phyloP scores from a whole-genome alignment of 2,329 filamentous ascomycete genomes.

The Trichoderma harzianum region DNA sequence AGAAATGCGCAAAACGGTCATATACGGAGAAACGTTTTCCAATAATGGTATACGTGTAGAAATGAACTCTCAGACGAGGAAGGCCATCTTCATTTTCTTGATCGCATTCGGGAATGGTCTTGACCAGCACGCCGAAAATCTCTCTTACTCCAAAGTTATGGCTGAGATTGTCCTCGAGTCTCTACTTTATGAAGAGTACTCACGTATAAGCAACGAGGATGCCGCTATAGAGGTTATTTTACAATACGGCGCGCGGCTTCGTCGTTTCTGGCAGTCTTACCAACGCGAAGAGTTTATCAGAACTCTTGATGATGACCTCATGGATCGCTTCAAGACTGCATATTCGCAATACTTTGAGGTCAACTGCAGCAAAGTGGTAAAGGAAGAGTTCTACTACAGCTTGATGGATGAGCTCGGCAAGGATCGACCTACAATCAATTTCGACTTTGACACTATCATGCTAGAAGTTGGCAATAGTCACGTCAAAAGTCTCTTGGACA shows the following conservation, averaged over 20 bases:
- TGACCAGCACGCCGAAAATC: slow-evolving; percentile 28
- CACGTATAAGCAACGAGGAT: not conserved
- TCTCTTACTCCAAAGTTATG: not conserved
- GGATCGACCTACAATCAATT: slow-evolving; percentile 29
- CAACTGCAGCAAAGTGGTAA: not conserved
- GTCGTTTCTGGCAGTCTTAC: not conserved
- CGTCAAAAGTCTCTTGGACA: slow-evolving; percentile 27
- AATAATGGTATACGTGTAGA: slow-evolving; percentile 20
- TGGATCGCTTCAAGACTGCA: not conserved
- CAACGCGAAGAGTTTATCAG: not conserved
- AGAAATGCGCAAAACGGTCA: not conserved
- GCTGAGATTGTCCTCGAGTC: not conserved
- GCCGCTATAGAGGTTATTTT: not conserved
- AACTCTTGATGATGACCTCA: not conserved
- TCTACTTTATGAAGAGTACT: not conserved
- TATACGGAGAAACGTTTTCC: not conserved
- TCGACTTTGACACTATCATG: slow-evolving; percentile 39
- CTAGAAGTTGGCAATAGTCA: slow-evolving; percentile 31
- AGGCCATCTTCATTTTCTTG: slow-evolving; percentile 42
- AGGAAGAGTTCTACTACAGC: slow-evolving; percentile 39
- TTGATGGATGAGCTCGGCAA: slow-evolving; percentile 39
- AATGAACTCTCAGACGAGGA: slow-evolving; percentile 34
- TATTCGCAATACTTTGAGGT: not conserved
- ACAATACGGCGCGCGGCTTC: not conserved
- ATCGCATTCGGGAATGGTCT: slow-evolving; percentile 43